These are phyloP conservation scores for Gossypium stocksii DNA, from an alignment of 345 rosid species.

Conservation along the genomic window DNA sequence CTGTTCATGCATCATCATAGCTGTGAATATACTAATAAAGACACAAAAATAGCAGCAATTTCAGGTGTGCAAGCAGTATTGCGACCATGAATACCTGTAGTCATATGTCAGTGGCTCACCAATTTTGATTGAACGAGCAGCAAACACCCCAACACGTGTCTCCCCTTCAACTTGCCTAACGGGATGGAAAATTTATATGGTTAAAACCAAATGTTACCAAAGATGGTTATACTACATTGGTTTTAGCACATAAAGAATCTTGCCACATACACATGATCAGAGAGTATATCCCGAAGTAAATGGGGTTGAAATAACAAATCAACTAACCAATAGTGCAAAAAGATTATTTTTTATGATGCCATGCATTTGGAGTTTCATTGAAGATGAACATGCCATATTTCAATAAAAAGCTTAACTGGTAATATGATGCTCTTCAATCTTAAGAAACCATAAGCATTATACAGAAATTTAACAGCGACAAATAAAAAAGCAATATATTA, in stretches of 20 bases:
- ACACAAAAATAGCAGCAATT: background rate
- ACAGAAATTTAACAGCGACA: background rate
- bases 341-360: background rate
- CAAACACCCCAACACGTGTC: constrained; percentile 89
- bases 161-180: constrained; percentile 93
- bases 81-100: constrained; percentile 54
- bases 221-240: background rate
- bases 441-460: background rate
- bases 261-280: background rate
- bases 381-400: background rate
- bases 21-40: background rate
- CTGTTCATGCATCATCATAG: background rate
- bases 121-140: constrained; percentile 64
- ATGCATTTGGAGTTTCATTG: background rate
- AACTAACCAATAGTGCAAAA: background rate
- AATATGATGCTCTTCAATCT: background rate
- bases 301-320: background rate
- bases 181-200: background rate
- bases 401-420: background rate
- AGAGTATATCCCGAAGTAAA: background rate
- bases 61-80: background rate
- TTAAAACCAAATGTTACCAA: constrained; percentile 4
- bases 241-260: background rate
- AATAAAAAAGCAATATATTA: background rate
- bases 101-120: constrained; percentile 92